Percentiles rank a stretch among this genome's conserved stretches.
Conservation (phyloP, 2,329 filamentous ascomycete genomes). For the Cyphellophora europaea region DNA sequence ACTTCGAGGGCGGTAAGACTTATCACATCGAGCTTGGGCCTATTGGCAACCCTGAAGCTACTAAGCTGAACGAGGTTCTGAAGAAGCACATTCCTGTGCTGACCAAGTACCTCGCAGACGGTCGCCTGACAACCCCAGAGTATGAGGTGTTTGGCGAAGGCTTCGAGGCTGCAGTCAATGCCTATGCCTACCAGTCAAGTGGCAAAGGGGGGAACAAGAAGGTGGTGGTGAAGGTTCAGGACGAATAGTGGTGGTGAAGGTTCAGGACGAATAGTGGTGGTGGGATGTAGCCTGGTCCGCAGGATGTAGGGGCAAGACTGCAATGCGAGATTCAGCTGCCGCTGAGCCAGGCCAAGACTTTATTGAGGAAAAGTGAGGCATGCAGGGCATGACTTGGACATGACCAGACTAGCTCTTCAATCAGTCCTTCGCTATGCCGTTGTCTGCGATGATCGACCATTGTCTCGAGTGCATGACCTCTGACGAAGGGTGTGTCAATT, state of each 20-base stretch:
- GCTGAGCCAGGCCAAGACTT: no score
- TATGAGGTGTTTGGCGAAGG: slow-evolving; percentile 19
- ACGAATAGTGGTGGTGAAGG: slow-evolving; percentile 18
- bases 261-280: slow-evolving; percentile 19
- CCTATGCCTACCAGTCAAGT: slow-evolving; percentile 16
- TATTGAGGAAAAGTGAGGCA: slow-evolving; percentile 2
- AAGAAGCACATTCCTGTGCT: slow-evolving; percentile 17
- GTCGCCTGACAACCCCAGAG: slow-evolving; percentile 11
- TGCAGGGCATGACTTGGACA: no score
- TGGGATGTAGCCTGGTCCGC: no score
- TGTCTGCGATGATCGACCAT: no score
- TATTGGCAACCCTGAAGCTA: slow-evolving; percentile 16
- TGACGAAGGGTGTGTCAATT: no score
- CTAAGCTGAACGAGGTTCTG: slow-evolving; percentile 15
- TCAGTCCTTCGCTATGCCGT: no score
- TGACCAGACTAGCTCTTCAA: no score
- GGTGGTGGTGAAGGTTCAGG: slow-evolving; percentile 19
- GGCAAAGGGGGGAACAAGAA: slow-evolving; percentile 17
- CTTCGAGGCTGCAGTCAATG: slow-evolving; percentile 18
- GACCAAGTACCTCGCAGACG: slow-evolving; percentile 15
- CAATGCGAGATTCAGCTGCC: no score
- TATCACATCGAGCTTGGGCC: slow-evolving; percentile 10
- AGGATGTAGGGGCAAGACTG: no score
- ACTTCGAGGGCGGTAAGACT: slow-evolving; percentile 19
- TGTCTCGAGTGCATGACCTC: no score